Evolutionary conservation across 495 filamentous ascomycete genomes (phyloP).

Genomic region (Pyrenopolyporus hunteri): DNA sequence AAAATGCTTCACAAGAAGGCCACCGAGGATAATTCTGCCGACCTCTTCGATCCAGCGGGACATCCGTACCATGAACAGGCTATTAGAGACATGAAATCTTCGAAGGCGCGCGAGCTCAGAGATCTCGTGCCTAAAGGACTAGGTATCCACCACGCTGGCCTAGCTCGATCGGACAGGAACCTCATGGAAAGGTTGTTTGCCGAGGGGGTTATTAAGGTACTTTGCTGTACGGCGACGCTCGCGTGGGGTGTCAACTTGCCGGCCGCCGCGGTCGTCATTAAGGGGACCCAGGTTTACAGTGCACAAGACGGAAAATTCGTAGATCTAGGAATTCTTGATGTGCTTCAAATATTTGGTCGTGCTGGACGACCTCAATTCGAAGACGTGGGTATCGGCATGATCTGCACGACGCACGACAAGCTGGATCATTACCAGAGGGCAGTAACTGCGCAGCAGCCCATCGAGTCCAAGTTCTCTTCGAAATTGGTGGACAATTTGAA

Average conservation of each 20-base stretch:
- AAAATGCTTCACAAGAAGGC: slow-evolving; percentile 87
- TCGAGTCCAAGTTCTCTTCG: slow-evolving; percentile 89
- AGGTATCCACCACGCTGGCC: slow-evolving; percentile 94
- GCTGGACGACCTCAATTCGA: slow-evolving; percentile 97
- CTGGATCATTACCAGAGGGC: slow-evolving; percentile 90
- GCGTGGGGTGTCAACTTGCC: slow-evolving; percentile 99
- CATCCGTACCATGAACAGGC: slow-evolving; percentile 75
- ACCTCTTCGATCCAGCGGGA: slow-evolving; percentile 79
- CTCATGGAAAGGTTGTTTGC: slow-evolving; percentile 89
- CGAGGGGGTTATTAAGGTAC: slow-evolving; percentile 87
- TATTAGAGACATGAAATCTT: slow-evolving; percentile 78
- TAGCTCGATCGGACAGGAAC: slow-evolving; percentile 91
- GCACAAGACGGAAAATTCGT: slow-evolving; percentile 95
- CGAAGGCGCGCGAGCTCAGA: slow-evolving; percentile 80
- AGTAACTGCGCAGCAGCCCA: slow-evolving; percentile 93
- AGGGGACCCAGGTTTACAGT: slow-evolving; percentile 96
- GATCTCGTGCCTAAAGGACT: slow-evolving; percentile 89
- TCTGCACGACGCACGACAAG: slow-evolving; percentile 92
- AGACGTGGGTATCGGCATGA: slow-evolving; percentile 94
- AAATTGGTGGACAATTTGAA: slow-evolving; percentile 96
- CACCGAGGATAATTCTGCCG: slow-evolving; percentile 72
- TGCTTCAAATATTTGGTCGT: slow-evolving; percentile 97
- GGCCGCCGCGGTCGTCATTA: slow-evolving; percentile 95
- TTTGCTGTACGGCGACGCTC: slow-evolving; percentile 97
- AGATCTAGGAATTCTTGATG: slow-evolving; percentile 94